Base-by-base conservation (phyloP, 192 early-diverging fungal genomes). In the Geranomyces variabilis region DNA sequence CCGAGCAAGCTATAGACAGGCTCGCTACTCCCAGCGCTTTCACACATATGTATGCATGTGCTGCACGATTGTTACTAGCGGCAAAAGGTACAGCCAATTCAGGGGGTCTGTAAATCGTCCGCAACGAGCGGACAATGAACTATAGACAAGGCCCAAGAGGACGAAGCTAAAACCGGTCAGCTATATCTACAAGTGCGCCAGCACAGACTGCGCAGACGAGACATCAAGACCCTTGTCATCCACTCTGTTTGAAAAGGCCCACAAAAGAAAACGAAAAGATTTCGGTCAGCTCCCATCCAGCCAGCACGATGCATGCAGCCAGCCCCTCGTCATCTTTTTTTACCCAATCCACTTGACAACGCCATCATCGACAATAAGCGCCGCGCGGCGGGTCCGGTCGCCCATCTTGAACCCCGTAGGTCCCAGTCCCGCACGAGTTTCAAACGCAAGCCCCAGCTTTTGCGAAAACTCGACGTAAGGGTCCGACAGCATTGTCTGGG, bases 351-450 rank as follows among this genome's bases (percentile, higher is more conserved):
- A 89, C 56, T 82, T 83, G 53, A 92, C 90, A 66, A 88, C 83
- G 58, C 91, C 81, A 67, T 92, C 82, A 74, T 93, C 84, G 34
- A 86, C 80, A 46, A 92, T 80, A 67, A 92, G 77, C 9, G 91
- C 92, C 63, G 89, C 92, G 68, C 92, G 86, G 72, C 87, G 75
- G 34, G 89, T 82, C 19, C 92, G 83, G 47, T 48, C 49, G 17
- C 67, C 67, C 67, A 68, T 68, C 22, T 43, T 22, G 41, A 68
- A 26, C 6, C 51, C 43, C 14, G 26, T 41, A 30, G 46, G 22
- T n/a, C 51, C 51, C 17, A 53, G 19, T 8, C 51, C 51, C 3
- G 51, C 57, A 5, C 53, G 55, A 9, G 29, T 77, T 47, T 91
- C 91, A 73, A 79, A 57, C 15, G 76, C 75, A 36, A 93, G 80